Percentiles rank a stretch among this genome's conserved stretches.
Conservation (phyloP, 1,139 yeast species). For the Candida gigantensis region DNA sequence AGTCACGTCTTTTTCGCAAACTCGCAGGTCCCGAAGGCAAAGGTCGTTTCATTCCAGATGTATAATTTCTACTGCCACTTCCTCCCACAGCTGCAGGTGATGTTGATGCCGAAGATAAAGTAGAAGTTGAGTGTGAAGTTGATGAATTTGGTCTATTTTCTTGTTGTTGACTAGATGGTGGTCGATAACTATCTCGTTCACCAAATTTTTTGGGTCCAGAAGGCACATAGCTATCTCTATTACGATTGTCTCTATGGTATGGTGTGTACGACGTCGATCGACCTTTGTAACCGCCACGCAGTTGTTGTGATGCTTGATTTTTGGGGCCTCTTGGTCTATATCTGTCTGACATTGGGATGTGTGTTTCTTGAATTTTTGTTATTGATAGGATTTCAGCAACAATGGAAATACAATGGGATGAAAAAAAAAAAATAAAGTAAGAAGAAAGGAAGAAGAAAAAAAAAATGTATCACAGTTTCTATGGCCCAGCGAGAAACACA, state of each 20-base stretch:
- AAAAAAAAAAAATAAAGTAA: not conserved
- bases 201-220: conserved; percentile 24
- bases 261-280: conserved; percentile 7
- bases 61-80: not conserved
- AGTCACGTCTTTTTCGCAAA: conserved; percentile 16
- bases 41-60: conserved; percentile 11
- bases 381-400: not conserved
- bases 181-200: conserved; percentile 16
- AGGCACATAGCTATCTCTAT: conserved; percentile 10
- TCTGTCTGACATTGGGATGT: conserved; percentile 47
- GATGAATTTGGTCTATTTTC: conserved; percentile 9
- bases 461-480: too few relatives aligned
- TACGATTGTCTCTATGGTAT: conserved; percentile 4
- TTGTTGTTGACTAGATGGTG: conserved; percentile 16
- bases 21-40: conserved; percentile 20
- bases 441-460: too few relatives aligned
- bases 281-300: conserved; percentile 5
- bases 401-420: not conserved
- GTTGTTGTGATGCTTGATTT: conserved; percentile 4
- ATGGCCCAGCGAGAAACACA: too few relatives aligned
- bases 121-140: conserved; percentile 2
- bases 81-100: conserved; percentile 1
- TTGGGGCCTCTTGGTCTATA: conserved; percentile 29
- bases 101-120: conserved; percentile 3
- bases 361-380: too few relatives aligned